Percentiles rank a stretch among this genome's conserved stretches.
phyloP scores from a whole-genome alignment of 179 eudicot species.

The Drosera spatulata region DNA sequence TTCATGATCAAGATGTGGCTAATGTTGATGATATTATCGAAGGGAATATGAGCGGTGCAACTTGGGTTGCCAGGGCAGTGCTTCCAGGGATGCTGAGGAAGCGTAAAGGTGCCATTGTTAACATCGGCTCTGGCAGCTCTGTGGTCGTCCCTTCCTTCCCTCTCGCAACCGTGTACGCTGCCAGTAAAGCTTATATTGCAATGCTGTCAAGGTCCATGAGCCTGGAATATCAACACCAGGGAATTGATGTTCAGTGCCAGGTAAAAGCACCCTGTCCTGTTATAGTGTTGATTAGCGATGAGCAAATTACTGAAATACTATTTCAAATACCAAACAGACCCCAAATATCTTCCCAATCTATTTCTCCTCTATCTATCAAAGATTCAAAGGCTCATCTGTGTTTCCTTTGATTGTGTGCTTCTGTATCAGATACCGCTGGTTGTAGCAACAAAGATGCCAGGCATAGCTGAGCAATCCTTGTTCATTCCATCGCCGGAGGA shows the following conservation, averaged over 20 bases:
- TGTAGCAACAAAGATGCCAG: slow-evolving; percentile 54
- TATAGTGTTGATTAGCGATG: not conserved
- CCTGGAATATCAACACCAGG: slow-evolving; percentile 40
- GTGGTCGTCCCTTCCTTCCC: slow-evolving; percentile 36
- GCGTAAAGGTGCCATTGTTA: slow-evolving; percentile 37
- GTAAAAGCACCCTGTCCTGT: slow-evolving; percentile 9
- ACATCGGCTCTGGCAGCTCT: slow-evolving; percentile 43
- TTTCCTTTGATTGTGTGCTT: not conserved
- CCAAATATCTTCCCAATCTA: not conserved
- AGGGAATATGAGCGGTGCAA: slow-evolving; percentile 29
- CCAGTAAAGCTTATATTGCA: slow-evolving; percentile 37
- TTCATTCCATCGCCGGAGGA: slow-evolving; percentile 39
- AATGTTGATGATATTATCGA: slow-evolving; percentile 9
- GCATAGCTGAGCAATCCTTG: slow-evolving; percentile 29
- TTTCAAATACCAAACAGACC: not conserved
- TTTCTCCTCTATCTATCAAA: too few relatives aligned
- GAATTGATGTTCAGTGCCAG: slow-evolving; percentile 60
- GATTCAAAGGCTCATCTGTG: not conserved
- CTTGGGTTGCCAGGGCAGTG: slow-evolving; percentile 37
- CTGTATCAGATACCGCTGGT: slow-evolving; percentile 28
- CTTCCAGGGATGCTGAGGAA: slow-evolving; percentile 28
- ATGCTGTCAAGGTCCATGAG: slow-evolving; percentile 40
- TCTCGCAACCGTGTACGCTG: slow-evolving; percentile 30
- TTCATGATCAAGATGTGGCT: slow-evolving; percentile 27
- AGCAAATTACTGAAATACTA: not conserved